Evolutionary conservation across 306 rosid species (phyloP), one percentile per base, ranked within the genome.

Genomic region (Malus sieversii): DNA sequence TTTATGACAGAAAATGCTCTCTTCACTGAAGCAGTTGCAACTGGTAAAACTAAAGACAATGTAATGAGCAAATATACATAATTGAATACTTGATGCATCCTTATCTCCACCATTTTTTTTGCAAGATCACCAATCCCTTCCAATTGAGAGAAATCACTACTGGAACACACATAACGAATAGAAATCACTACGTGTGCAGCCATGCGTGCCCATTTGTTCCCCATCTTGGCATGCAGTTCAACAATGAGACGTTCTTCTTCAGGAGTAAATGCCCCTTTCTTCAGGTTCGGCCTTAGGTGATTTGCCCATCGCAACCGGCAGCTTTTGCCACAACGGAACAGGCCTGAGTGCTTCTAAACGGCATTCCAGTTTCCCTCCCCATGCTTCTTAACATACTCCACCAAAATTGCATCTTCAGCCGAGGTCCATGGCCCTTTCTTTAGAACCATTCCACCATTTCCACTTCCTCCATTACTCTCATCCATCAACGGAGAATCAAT

Each of bases 281-380:
- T 96, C 84, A 96, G 89, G 85, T 92, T 88, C 51, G 99, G 99
- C 89, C 99, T 90, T 51, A 96, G 84, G 88, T 96, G 99, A 84
- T 96, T 96, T 57, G 98, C 96, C 99, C 99, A 96, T 58, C 99
- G 88, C 79, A 96, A 80, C 48, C 99, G 89, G 73, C 99, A 96
- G 89, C 99, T 96, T 86, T 96, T 96, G 29, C 99, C 99, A 4
- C 99, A 96, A 18, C 99, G 99, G 46, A 75, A 84, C 68, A 96
- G 85, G 62, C 92, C 98, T 46, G 98, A 87, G 80, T 92, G 85
- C 93, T 88, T 96, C 88, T 96, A 98, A 75, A 96, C 91, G n/a
- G 96, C 93, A 86, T 92, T 96, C 99, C 99, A 96, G 83, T 96
- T 96, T 72, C 99, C 99, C 83, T 96, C 99, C 59, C 99, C 99